Conservation (phyloP, 768 basidiomycete species). For the Trametes elegans region DNA sequence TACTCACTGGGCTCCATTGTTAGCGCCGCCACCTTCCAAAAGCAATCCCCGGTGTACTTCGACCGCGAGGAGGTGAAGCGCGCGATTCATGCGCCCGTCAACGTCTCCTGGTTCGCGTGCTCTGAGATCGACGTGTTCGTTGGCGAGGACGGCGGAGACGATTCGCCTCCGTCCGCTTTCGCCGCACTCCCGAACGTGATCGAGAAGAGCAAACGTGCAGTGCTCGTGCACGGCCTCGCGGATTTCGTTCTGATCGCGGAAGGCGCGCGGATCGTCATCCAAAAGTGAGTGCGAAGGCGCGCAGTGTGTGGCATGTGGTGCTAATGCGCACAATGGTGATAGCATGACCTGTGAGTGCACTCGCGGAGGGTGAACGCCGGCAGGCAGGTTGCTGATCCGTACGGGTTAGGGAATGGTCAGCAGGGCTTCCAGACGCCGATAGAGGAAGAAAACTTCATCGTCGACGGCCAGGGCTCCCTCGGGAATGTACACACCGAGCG, state of each 20-base stretch:
- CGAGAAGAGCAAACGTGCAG: constrained; percentile 65
- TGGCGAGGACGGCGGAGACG: constrained; percentile 46
- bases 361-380: not conserved
- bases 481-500: constrained; percentile 67
- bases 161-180: constrained; percentile 58
- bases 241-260: constrained; percentile 75
- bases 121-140: constrained; percentile 60
- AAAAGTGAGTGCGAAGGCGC: constrained; percentile 31
- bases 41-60: constrained; percentile 68
- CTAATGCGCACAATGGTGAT: not conserved
- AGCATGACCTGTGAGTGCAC: constrained; percentile 41
- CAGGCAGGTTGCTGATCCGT: not conserved
- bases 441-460: constrained; percentile 59
- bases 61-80: constrained; percentile 63
- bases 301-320: constrained; percentile 27
- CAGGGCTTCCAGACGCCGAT: constrained; percentile 78
- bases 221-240: constrained; percentile 70
- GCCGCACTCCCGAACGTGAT: constrained; percentile 72
- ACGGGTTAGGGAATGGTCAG: constrained; percentile 49
- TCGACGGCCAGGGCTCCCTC: constrained; percentile 68
- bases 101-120: constrained; percentile 65
- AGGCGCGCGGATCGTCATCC: constrained; percentile 42
- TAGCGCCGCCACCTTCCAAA: constrained; percentile 34
- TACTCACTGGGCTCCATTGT: not conserved
- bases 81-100: constrained; percentile 66